Base-by-base conservation (phyloP, 306 rosid species). In the Prunus kanzakura region DNA sequence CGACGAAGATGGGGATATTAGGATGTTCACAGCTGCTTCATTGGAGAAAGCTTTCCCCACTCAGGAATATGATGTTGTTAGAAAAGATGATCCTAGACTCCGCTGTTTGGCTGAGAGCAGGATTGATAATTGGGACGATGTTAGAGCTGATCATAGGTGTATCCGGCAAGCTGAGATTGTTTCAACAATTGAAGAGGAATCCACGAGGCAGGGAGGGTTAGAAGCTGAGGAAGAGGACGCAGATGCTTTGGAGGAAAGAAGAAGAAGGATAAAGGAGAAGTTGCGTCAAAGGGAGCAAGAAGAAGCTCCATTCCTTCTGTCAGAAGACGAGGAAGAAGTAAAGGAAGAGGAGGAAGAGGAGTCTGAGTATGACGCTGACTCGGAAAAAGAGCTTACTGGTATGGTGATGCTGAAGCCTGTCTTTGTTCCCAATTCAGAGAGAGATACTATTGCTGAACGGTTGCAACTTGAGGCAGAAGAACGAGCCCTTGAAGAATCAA, bases 391-490 rank as follows among this genome's bases (percentile, higher is more conserved):
- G 73, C 90, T 79, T 45, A 73, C 88, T 0, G 93, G 98, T 25
- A 87, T 92, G 57, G 95, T 96, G n/a, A 90, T 95, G 98, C 85
- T 88, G 84, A 95, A 95, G 90, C 97, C 97, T 41, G 93, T 92
- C 60, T 95, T 95, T 83, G 96, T 95, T 80, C 98, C 98, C 12
- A 90, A 90, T 84, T 84, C 86, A 1, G 98, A 95, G 90, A 86
- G 97, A 84, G 97, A 95, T 67, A 90, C 97, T 4, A 84, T 95
- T 64, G 96, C 91, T 55, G 98, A 95, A 76, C 96, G 97, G 6
- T 96, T 92, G 79, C 96, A 90, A 64, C 85, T 95, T 61, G 93
- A 90, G 75, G 97, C 93, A 9, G 98, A 92, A 78, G 98, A 95
- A 71, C 81, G 58, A 80, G 94, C 97, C 3, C 84, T 89, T 32